phyloP scores from a whole-genome alignment of 2,329 filamentous ascomycete species.

The Nemania diffusa region DNA sequence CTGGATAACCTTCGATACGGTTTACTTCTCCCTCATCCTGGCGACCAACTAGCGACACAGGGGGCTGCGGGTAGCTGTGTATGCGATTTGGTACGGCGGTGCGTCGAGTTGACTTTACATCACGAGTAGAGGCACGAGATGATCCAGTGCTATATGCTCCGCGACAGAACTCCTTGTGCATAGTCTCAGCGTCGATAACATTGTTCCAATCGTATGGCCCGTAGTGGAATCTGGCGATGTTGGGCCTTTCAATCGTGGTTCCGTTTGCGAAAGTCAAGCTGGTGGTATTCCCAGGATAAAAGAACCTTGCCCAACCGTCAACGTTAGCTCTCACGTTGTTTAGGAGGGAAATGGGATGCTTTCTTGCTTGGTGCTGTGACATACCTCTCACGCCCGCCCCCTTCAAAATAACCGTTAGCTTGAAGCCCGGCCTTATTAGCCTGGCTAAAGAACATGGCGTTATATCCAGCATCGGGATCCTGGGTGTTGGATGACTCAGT shows the following conservation, averaged over 20 bases:
- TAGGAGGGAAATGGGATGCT: neutral
- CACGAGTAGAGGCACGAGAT: conserved; percentile 2
- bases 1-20: conserved; percentile 33
- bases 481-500: conserved; percentile 28
- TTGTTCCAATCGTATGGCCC: conserved; percentile 30
- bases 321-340: conserved; percentile 11
- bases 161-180: conserved; percentile 34
- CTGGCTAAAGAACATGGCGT: conserved; percentile 34
- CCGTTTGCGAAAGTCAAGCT: conserved; percentile 34
- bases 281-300: conserved; percentile 32
- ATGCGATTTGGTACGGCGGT: conserved; percentile 12
- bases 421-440: conserved; percentile 28
- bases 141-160: conserved; percentile 22
- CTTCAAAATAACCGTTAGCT: conserved; percentile 31
- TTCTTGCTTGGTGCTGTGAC: neutral
- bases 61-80: conserved; percentile 17
- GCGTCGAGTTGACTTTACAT: conserved; percentile 11
- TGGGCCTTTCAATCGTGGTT: conserved; percentile 28
- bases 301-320: conserved; percentile 23
- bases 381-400: conserved; percentile 34
- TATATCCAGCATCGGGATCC: conserved; percentile 35
- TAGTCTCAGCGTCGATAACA: conserved; percentile 31
- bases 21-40: conserved; percentile 18
- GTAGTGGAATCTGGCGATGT: conserved; percentile 31
- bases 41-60: conserved; percentile 1